Evolutionary conservation across 164 flowering plant genomes (phyloP), one percentile per base, ranked within the genome.

Genomic region (Brasenia schreberi): DNA sequence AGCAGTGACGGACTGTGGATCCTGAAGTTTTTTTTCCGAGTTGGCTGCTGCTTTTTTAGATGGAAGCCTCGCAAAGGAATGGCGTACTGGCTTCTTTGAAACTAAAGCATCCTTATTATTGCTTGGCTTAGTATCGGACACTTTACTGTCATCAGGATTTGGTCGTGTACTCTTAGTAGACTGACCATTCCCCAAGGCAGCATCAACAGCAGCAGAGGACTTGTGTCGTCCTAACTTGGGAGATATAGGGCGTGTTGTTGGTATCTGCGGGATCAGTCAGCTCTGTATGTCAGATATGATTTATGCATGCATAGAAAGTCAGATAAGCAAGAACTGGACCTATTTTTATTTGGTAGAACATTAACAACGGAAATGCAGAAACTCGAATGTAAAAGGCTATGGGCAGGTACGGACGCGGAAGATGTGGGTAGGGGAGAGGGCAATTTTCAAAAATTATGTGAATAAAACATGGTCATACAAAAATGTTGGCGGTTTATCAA

Each of bases 221-320:
- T 92, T 88, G 70, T 77, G 70, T 72, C 96, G 84, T 66, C 96
- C 96, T 65, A 92, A 84, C 83, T 88, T 89, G 3, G 98, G 96
- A 65, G 98, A 92, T 74, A 18, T 72, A 43, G 98, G 70, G 18
- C 95, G 87, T 16, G 98, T 92, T 2, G 90, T 86, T 66, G 98
- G 98, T 70, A 88, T 84, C 98, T 92, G 66, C 52, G 23, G 33
- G 52, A 12, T 18, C 65, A 4, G 59, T 42, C 63, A 64, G 42
- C 39, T 33, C 39, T 33, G 39, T 3, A 33, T 33, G 39, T 33
- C 39, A 33, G 39, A 33, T 33, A 33, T 33, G 39, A 33, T 33
- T 33, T 33, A 33, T 33, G 39, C 39, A 33, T 33, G 39, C 2
- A 33, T 33, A 33, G 39, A 33, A 33, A 33, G 4, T 33, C 39